Evolutionary conservation across 768 basidiomycete genomes (phyloP), one percentile per base, ranked within the genome.

Genomic region (Auricularia heimuer): DNA sequence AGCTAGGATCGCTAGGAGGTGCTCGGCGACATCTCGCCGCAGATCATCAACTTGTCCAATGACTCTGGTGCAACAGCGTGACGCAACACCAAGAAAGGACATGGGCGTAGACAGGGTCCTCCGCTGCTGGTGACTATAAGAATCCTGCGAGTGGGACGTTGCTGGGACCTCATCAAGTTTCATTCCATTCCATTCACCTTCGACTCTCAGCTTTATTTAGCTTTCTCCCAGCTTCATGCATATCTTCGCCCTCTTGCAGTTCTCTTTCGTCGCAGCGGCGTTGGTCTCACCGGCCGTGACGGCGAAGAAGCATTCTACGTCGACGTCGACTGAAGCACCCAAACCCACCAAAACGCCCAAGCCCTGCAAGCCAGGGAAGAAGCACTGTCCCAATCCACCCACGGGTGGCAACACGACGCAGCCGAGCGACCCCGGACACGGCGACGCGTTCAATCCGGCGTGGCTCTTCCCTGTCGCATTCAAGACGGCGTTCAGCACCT

Each of bases 401-500:
- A 8, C 47, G 18, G 47, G 47, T 14, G 47, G 47, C 10, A 51
- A 51, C 47, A 12, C 47, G 10, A 51, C 47, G 39, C 8, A 42
- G 4, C 39, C 39, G 39, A 7, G 8, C 8, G 7, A 8, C 8
- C 39, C 39, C 12, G 39, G 39, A 0, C 8, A 14, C 7, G 39
- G 12, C 39, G 39, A 42, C 16, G 47, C 11, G 11, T 18, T 51
- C 47, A 51, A 51, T 18, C 0, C 47, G 47, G 21, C 47, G 47
- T 51, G 47, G 16, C 75, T 83, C 61, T 83, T 82, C 74, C 82
- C 82, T 18, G 73, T 78, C 58, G 60, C 69, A 12, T 42, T 61
- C 62, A 21, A 58, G 29, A 51, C 70, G 63, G 79, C 80, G 3
- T 83, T 82, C 82, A 78, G 82, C n/a, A 83, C 82, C 8, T 16